Conservation (phyloP, 331 rosid genomes). For the Phaseolus coccineus region DNA sequence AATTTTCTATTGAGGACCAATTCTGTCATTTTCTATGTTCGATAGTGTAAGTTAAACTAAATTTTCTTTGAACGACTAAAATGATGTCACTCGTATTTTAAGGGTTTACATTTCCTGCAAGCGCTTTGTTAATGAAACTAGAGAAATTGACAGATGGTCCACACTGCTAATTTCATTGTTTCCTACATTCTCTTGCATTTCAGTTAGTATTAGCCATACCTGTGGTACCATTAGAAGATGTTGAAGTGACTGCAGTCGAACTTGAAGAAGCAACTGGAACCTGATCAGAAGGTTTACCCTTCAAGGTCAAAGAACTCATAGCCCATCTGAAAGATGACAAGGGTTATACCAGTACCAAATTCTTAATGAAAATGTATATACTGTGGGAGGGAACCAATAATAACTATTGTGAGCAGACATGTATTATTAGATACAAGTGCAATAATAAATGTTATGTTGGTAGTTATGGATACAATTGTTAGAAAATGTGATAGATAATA, state of each 20-base stretch:
- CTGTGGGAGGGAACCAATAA: not conserved
- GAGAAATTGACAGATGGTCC: not conserved
- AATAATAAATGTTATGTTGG: not conserved
- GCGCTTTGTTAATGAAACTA: not conserved
- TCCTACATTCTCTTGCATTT: not conserved
- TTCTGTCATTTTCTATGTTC: not conserved
- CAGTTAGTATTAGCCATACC: slow-evolving; percentile 54
- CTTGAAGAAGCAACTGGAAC: slow-evolving; percentile 74
- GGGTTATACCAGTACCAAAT: slow-evolving; percentile 19
- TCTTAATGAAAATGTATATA: not conserved
- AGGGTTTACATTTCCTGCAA: not conserved
- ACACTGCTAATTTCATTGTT: not conserved
- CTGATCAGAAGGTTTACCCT: slow-evolving; percentile 92
- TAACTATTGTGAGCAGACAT: not conserved
- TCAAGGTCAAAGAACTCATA: slow-evolving; percentile 97
- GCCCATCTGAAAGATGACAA: slow-evolving; percentile 83
- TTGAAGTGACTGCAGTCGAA: slow-evolving; percentile 57
- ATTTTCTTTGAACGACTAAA: not conserved
- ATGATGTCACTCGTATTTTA: not conserved
- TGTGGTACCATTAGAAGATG: slow-evolving; percentile 72
- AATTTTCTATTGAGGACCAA: not conserved
- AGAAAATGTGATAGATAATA: not conserved
- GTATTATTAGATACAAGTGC: not conserved
- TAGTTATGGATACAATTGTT: not conserved
- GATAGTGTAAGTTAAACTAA: not conserved